Conservation (phyloP, 1,284 basidiomycete species). For the Coriolopsis trogii region DNA sequence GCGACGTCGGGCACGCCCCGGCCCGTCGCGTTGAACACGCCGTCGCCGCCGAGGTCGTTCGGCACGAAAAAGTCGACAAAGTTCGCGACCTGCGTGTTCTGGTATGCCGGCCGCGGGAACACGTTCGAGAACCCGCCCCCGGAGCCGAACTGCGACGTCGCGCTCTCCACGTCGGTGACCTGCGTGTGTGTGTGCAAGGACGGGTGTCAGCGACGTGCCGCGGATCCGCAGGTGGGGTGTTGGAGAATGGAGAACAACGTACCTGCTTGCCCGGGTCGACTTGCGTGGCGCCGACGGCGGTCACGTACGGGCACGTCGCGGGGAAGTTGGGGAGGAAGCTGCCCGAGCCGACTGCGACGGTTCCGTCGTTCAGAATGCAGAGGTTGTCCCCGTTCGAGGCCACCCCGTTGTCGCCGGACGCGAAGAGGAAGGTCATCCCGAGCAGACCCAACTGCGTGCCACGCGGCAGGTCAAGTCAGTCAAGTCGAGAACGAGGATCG, state of each 20-base stretch:
- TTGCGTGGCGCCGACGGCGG: conserved; percentile 53
- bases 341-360: conserved; percentile 11
- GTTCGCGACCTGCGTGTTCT: conserved; percentile 21
- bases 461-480: background rate
- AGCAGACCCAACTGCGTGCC: conserved; percentile 50
- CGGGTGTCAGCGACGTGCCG: too few relatives aligned
- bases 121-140: conserved; percentile 32
- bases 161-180: conserved; percentile 5
- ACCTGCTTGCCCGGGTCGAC: conserved; percentile 4
- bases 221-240: too few relatives aligned
- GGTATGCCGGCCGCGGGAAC: conserved; percentile 35
- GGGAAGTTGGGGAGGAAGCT: conserved; percentile 16
- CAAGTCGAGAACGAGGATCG: background rate
- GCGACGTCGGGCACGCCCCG: conserved; percentile 41
- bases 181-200: too few relatives aligned
- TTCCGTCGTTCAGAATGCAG: conserved; percentile 28
- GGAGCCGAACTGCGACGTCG: background rate
- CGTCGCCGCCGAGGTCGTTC: too few relatives aligned
- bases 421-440: conserved; percentile 63
- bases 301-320: conserved; percentile 55
- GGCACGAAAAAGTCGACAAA: too few relatives aligned
- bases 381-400: conserved; percentile 46
- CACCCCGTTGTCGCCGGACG: conserved; percentile 64
- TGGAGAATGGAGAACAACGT: too few relatives aligned
- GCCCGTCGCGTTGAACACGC: conserved; percentile 17